These are phyloP conservation scores for Quercus wislizeni DNA, from an alignment of 306 rosid genomes.

Conservation along the genomic window DNA sequence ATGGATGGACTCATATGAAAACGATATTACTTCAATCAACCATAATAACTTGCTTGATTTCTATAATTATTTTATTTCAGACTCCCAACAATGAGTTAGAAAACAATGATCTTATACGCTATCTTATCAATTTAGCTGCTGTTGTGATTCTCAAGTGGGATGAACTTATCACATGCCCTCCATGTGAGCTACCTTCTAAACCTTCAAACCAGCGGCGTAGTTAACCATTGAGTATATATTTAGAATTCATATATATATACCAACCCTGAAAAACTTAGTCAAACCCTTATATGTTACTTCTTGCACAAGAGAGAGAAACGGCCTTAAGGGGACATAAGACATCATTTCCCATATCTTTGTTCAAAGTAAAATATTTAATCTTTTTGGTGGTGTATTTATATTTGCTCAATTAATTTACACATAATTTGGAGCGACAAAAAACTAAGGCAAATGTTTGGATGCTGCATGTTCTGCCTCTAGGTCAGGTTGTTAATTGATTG, in stretches of 20 bases:
- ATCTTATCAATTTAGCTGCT: not conserved
- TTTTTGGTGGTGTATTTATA: not conserved
- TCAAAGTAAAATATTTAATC: not conserved
- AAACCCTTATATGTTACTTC: not conserved
- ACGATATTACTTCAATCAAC: no score
- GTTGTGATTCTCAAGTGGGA: not conserved
- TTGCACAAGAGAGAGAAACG: not conserved
- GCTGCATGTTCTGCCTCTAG: not conserved
- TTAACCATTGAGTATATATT: not conserved
- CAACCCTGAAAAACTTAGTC: not conserved
- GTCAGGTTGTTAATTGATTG: not conserved
- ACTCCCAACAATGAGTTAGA: not conserved
- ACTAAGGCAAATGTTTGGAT: not conserved
- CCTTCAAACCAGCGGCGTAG: not conserved
- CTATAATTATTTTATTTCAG: not conserved
- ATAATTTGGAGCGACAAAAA: not conserved
- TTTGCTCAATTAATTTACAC: no score
- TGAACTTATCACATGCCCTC: not conserved
- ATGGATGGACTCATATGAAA: no score
- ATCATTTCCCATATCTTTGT: not conserved
- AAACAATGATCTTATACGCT: not conserved
- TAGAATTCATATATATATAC: not conserved
- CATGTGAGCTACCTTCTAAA: not conserved
- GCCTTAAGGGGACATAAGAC: not conserved
- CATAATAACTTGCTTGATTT: not conserved